These are phyloP conservation scores for Amanita fuliginea DNA, from an alignment of 768 basidiomycete species.

Conservation along the genomic window DNA sequence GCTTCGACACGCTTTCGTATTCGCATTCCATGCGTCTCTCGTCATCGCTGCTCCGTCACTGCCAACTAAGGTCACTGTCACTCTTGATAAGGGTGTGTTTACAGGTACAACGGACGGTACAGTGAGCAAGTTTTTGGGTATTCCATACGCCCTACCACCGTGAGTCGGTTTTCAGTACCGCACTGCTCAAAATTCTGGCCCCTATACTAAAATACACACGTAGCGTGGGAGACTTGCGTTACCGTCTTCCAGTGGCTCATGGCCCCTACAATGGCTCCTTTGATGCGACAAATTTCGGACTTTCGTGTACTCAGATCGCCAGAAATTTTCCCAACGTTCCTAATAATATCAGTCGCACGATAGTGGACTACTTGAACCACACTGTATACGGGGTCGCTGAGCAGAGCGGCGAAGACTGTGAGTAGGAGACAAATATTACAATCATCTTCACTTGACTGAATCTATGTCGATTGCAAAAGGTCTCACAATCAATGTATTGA, in stretches of 20 bases:
- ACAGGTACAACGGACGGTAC: conserved; percentile 14
- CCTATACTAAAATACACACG: neutral
- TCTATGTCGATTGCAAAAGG: conserved; percentile 14
- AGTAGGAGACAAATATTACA: neutral
- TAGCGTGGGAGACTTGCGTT: conserved; percentile 24
- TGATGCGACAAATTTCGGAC: conserved; percentile 23
- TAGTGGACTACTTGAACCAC: too few relatives aligned
- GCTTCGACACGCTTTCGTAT: neutral
- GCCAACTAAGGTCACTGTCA: conserved; percentile 9
- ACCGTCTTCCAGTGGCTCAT: conserved; percentile 20
- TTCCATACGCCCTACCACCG: conserved; percentile 29
- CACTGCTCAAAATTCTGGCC: neutral
- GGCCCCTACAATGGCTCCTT: conserved; percentile 19
- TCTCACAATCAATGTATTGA: conserved; percentile 30
- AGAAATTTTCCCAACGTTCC: too few relatives aligned
- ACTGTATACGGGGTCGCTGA: too few relatives aligned
- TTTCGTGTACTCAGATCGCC: conserved; percentile 26
- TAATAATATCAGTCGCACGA: too few relatives aligned
- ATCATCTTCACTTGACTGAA: too few relatives aligned
- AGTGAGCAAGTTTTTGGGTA: conserved; percentile 22
- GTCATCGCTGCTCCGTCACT: neutral
- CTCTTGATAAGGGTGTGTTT: conserved; percentile 21
- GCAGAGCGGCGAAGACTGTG: conserved; percentile 17
- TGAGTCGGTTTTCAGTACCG: conserved; percentile 12
- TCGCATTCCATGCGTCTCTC: neutral